A percentile compares a stretch with the other conserved stretches of the same genome.
Evolutionary conservation across 2,329 filamentous ascomycete species (phyloP).

Genomic region (Didymella pinodella): DNA sequence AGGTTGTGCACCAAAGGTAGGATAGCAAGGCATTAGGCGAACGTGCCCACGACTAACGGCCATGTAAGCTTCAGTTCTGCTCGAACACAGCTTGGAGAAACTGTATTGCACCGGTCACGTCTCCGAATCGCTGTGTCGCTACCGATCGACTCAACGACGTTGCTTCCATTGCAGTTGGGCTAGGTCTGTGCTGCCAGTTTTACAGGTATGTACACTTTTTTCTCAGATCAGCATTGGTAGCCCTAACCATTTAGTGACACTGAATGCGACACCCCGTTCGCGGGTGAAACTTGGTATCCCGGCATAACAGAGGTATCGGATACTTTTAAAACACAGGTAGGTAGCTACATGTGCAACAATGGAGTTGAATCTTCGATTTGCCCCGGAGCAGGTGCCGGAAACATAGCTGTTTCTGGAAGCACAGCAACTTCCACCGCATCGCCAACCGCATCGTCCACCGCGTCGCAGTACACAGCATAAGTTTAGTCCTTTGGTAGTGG

Average conservation of each 20-base stretch:
- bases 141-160: conserved; percentile 18
- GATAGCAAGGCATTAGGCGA: conserved; percentile 9
- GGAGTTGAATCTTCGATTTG: conserved; percentile 12
- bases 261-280: conserved; percentile 4
- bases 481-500: background rate
- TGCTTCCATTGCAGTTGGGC: conserved; percentile 13
- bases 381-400: conserved; percentile 8
- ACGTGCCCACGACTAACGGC: conserved; percentile 2
- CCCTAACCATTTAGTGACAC: conserved; percentile 11
- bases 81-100: conserved; percentile 7
- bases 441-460: background rate
- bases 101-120: conserved; percentile 17
- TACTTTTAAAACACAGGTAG: conserved; percentile 16
- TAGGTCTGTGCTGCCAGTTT: conserved; percentile 9
- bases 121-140: conserved; percentile 12
- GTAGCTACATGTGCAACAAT: conserved; percentile 23
- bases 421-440: background rate
- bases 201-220: conserved; percentile 16
- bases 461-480: background rate
- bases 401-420: background rate
- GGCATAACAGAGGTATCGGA: conserved; percentile 8
- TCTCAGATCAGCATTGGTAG: background rate
- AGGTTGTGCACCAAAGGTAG: conserved; percentile 20
- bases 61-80: conserved; percentile 1
- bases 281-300: conserved; percentile 13